Conservation (phyloP, 1,139 yeast genomes). For the Candida sanyaensis region DNA sequence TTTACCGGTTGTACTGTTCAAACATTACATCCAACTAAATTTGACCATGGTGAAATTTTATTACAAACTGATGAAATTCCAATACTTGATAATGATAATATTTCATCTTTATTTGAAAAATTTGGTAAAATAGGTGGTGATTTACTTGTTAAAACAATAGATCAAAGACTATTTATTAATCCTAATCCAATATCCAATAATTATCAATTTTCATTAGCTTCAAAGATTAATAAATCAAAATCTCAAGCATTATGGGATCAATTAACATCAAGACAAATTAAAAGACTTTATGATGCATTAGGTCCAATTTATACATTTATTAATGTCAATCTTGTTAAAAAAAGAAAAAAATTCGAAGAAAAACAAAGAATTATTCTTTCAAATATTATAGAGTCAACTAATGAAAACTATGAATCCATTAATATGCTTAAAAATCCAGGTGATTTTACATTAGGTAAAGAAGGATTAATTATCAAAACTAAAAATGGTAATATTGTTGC, state of each 20-base stretch:
- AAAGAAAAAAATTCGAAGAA: slow-evolving; percentile 26
- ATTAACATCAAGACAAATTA: slow-evolving; percentile 38
- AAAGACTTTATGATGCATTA: slow-evolving; percentile 52
- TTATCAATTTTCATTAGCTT: slow-evolving; percentile 54
- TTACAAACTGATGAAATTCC: slow-evolving; percentile 52
- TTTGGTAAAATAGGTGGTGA: slow-evolving; percentile 64
- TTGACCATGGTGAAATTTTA: slow-evolving; percentile 77
- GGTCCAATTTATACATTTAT: slow-evolving; percentile 61
- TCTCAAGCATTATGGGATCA: slow-evolving; percentile 48
- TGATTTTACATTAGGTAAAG: slow-evolving; percentile 31
- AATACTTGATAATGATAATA: slow-evolving; percentile 43
- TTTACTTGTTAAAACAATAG: slow-evolving; percentile 50
- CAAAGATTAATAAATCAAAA: slow-evolving; percentile 48
- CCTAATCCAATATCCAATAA: slow-evolving; percentile 12
- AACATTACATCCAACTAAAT: slow-evolving; percentile 82
- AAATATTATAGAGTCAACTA: slow-evolving; percentile 22
- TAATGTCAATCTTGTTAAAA: slow-evolving; percentile 27
- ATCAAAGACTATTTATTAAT: slow-evolving; percentile 22
- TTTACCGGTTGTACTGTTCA: slow-evolving; percentile 87
- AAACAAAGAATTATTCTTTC: slow-evolving; percentile 50
- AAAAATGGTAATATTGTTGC: slow-evolving; percentile 41
- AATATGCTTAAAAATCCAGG: slow-evolving; percentile 35
- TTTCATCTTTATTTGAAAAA: slow-evolving; percentile 40
- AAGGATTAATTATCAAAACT: slow-evolving; percentile 41
- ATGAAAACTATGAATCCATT: background rate